Percentiles rank a stretch among this genome's conserved stretches.
Conservation (phyloP, 192 early-diverging fungal species). For the Umbelopsis vinacea region DNA sequence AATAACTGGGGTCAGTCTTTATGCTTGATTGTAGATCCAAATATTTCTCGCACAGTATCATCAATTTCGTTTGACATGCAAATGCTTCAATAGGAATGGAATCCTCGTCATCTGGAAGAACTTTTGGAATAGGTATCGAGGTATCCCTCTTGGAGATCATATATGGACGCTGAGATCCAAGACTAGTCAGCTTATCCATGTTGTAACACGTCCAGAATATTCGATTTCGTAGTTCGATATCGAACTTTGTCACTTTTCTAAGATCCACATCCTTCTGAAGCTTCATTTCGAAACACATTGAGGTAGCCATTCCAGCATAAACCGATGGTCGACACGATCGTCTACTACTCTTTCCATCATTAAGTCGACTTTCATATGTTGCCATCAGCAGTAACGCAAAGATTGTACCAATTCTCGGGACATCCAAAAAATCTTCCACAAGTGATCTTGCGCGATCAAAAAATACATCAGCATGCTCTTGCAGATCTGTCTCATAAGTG, state of each 20-base stretch:
- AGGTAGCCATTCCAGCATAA: conserved; percentile 37
- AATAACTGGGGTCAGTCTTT: background rate
- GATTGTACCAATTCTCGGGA: conserved; percentile 38
- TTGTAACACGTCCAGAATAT: conserved; percentile 42
- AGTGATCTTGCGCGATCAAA: conserved; percentile 39
- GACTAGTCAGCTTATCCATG: conserved; percentile 33
- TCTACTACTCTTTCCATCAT: background rate
- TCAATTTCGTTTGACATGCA: conserved; percentile 26
- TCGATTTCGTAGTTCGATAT: conserved; percentile 38
- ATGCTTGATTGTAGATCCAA: conserved; percentile 24
- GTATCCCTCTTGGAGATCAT: conserved; percentile 25
- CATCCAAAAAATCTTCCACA: conserved; percentile 45
- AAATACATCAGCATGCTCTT: conserved; percentile 36
- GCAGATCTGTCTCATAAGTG: conserved; percentile 23
- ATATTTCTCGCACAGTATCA: conserved; percentile 35
- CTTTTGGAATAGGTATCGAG: conserved; percentile 27
- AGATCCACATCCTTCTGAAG: conserved; percentile 18
- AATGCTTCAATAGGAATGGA: conserved; percentile 22
- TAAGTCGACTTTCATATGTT: conserved; percentile 15
- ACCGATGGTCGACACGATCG: conserved; percentile 30
- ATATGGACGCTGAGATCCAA: conserved; percentile 30
- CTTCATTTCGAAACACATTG: conserved; percentile 34
- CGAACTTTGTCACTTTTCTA: conserved; percentile 1
- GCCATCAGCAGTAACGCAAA: conserved; percentile 37
- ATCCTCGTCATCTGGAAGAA: conserved; percentile 34